Evolutionary conservation across 2,329 filamentous ascomycete species (phyloP), one percentile per base, ranked within the genome.

Genomic region (Karstenula rhodostoma): DNA sequence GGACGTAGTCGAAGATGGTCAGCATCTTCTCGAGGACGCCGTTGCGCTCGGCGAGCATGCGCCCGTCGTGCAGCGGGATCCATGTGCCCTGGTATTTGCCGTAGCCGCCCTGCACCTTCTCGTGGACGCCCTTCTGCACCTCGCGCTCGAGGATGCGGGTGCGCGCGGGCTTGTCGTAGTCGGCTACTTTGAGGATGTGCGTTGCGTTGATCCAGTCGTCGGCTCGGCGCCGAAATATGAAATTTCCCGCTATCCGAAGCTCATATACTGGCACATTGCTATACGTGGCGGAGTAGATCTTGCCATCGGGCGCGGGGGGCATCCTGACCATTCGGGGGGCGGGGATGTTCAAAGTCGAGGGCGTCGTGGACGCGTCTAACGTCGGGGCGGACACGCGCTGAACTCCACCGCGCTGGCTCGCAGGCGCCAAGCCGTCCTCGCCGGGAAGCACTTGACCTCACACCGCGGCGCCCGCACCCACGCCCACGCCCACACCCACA

Each of bases 141-240:
- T 99, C 95, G 67, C 95, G 88, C 81, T 99, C 95, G 5, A 99
- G 86, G 59, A 99, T 98, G 65, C 95, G 88, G 43, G 95, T 99
- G 75, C 95, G 86, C 13, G 94, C 93, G 2, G 95, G 95, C 79
- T 99, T 99, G 79, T 99, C 95, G 74, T 97, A 97, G 58, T 94
- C 94, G 64, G 95, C 95, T 43, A 96, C 93, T 76, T 99, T 99
- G 51, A 99, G 83, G 61, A 99, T 98, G 76, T 99, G 95, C 56
- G 95, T 99, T n/a, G 95, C 95, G 83, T 99, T 99, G 81, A 99
- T 95, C 93, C 94, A 99, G 79, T 98, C 89, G 78, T 99, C 95
- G 56, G 89, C 87, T 61, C 94, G 89, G 53, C 95, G 88, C 78
- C 95, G 90, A 95, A 99, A 99, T 67, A 98, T 91, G 91, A 97